Conservation (phyloP, 345 rosid species). For the Hibiscus trionum region DNA sequence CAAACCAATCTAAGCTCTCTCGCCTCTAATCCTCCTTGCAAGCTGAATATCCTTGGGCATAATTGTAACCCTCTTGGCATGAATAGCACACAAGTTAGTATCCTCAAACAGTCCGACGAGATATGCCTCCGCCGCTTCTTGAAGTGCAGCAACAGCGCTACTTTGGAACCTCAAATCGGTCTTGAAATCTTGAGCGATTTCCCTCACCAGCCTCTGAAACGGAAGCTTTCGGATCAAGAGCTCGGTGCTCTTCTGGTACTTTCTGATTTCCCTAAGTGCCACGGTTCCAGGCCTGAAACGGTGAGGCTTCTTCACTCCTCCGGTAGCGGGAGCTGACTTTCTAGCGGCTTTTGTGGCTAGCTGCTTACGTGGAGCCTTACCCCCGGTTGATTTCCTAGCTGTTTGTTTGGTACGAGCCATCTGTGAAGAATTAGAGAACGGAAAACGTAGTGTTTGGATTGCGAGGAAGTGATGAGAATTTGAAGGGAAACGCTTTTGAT, state of each 20-base stretch:
- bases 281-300: neutral
- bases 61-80: neutral
- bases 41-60: neutral
- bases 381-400: neutral
- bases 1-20: neutral
- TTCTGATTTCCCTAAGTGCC: neutral
- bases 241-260: neutral
- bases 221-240: neutral
- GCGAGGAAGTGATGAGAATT: neutral
- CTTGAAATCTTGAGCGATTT: neutral
- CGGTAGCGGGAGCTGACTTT: neutral
- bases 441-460: neutral
- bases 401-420: neutral
- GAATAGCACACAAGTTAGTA: neutral
- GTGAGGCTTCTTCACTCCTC: neutral
- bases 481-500: no score
- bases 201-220: neutral
- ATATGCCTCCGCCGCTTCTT: neutral
- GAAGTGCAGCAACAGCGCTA: neutral
- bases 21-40: neutral
- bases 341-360: neutral
- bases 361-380: neutral
- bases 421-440: no score
- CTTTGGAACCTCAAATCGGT: neutral
- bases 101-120: neutral